A percentile compares a stretch with the other conserved stretches of the same genome.
phyloP scores from a whole-genome alignment of 352 stramenopile genomes.

The Aphanomyces stellatus region DNA sequence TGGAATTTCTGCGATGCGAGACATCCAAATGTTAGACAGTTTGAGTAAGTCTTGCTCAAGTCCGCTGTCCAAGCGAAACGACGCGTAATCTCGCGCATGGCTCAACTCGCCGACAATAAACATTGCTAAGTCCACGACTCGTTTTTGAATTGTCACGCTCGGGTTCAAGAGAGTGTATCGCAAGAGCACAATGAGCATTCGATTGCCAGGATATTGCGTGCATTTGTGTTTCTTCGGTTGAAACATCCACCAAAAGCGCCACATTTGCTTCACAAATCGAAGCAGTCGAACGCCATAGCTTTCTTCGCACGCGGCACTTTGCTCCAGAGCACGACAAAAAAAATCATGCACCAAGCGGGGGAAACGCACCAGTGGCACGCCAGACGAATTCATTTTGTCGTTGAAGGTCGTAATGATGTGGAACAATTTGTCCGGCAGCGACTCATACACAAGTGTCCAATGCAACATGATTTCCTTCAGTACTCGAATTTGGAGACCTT shows the following conservation, averaged over 20 bases:
- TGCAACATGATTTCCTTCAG: slow-evolving; percentile 12
- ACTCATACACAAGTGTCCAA: slow-evolving; percentile 15
- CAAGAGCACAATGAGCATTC: background rate
- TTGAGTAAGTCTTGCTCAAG: background rate
- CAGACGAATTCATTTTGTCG: background rate
- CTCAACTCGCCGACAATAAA: slow-evolving; percentile 9
- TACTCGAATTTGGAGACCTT: background rate
- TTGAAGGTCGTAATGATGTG: background rate
- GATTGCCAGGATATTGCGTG: slow-evolving; percentile 2
- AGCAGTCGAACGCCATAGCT: slow-evolving; percentile 11
- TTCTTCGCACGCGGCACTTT: background rate
- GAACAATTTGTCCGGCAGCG: slow-evolving; percentile 3
- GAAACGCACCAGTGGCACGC: slow-evolving; percentile 2
- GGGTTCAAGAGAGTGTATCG: background rate
- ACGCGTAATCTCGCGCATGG: background rate
- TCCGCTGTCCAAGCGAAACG: background rate
- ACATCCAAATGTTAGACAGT: background rate
- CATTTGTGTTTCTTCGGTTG: background rate
- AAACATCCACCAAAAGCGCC: slow-evolving; percentile 20
- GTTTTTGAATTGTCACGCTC: background rate
- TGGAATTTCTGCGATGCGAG: background rate
- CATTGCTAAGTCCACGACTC: slow-evolving; percentile 1
- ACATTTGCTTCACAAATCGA: slow-evolving; percentile 4
- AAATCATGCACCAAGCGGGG: slow-evolving; percentile 9
- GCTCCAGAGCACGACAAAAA: background rate